Base-by-base conservation (phyloP, 1,284 basidiomycete species). In the Cutaneotrichosporon sp. region DNA sequence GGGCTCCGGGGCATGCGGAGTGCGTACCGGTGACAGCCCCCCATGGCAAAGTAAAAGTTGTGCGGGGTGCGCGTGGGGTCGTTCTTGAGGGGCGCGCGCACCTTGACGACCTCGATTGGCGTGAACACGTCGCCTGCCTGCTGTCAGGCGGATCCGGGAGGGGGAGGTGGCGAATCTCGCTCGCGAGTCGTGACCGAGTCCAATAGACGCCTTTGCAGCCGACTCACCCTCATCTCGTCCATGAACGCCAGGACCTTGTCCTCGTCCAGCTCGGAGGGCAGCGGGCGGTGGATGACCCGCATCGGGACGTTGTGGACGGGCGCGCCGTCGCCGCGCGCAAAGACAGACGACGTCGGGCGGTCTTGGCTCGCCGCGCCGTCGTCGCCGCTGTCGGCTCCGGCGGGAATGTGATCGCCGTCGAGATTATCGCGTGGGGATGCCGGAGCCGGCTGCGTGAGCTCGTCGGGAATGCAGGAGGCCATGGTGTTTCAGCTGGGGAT, bases 61-160 rank as follows among this genome's bases (percentile, higher is more conserved):
- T 78, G 69, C 3, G 60, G 18, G 0, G 66, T 66, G 4, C 72
- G 68, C 0, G 67, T 63, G 11, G 73, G 69, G 27, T 74, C 69
- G 14, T 54, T 60, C 49, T 73, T 73, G 56, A 77, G 70, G 22
- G 68, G 72, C 2, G 72, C 71, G 51, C 67, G 69, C 8, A 79
- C 78, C 64, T 79, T 73, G 54, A 79, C 67, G 2, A 81, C 69
- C 47, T 81, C 80, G 43, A 81, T 79, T 3, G 80, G 79, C 2
- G 80, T 80, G 54, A 81, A 80, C 10, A 69, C 59, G 64, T 80
- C 79, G 3, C 80, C 79, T 7, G 61, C 63, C 78, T 81, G 29
- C 8, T 42, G 46, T 51, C 47, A 56, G 59, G n/a, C n/a, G 36
- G 36, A 14, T 14, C n/a, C 36, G 36, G n/a, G 14, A 11, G 14